Base-by-base conservation (phyloP, 768 basidiomycete species). In the Phaffia tasmanica region DNA sequence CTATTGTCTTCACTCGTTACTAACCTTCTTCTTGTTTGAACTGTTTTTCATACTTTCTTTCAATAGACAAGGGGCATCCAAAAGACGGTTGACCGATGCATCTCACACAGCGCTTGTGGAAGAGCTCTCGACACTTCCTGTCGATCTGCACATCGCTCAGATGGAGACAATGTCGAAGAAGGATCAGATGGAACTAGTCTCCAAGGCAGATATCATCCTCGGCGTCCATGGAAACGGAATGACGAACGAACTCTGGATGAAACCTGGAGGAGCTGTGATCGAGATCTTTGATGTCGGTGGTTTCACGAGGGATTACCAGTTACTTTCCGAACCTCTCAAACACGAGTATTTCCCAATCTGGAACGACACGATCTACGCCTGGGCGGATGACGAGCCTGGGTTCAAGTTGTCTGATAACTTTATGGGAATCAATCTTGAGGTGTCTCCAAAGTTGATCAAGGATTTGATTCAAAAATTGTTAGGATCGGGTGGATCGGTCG, bases 331-430 rank as follows among this genome's bases (percentile, higher is more conserved):
- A 55, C 62, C 67, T 9, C 53, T 69, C 14, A n/a, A 48, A 14
- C 67, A 69, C 53, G 23, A 9, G 42, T 69, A 69, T 50, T 64
- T 54, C 57, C 61, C 67, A 6, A 69, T 69, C 49, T 69, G 67
- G 67, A 61, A 69, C 53, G 63, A 69, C 46, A 55, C 27, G 27
- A 58, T 69, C 9, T 69, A 69, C 58, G 62, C 63, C 42, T 69
- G 67, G 67, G 63, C 62, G 32, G 67, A 62, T 25, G 67, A 69
- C 25, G 67, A 59, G 35, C 67, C 67, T 1, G 63, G 67, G 42
- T 69, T 69, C 54, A 69, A 69, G 50, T 51, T 69, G n/a, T 63
- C 67, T 23, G 62, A 64, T 54, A 69, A 69, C 67, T 69, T 69
- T 30, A 23, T 25, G 29, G 61, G 67, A 25, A 64, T 57, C 18